Evolutionary conservation across 2,329 filamentous ascomycete species (phyloP).

Genomic region (Dendryphion nanum): DNA sequence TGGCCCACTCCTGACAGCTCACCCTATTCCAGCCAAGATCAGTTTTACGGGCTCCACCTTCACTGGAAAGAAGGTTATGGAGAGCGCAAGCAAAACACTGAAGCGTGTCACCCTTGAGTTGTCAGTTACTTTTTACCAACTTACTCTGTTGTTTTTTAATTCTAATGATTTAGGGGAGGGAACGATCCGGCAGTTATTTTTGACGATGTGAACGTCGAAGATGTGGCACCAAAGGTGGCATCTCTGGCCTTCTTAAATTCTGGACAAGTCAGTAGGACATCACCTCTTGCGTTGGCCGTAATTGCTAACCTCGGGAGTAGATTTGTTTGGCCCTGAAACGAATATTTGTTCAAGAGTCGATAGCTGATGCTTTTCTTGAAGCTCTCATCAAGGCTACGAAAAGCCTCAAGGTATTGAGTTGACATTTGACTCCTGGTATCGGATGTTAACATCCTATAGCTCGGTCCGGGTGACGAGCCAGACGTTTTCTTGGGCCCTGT

Average conservation of each 20-base stretch:
- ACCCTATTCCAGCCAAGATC: slow-evolving; percentile 62
- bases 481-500: slow-evolving; percentile 47
- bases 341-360: slow-evolving; percentile 59
- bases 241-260: slow-evolving; percentile 55
- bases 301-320: slow-evolving; percentile 44
- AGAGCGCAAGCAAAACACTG: slow-evolving; percentile 55
- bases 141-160: neutral
- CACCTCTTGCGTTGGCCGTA: neutral
- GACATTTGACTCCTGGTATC: too few species aligned
- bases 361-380: slow-evolving; percentile 57
- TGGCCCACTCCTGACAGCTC: slow-evolving; percentile 58
- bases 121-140: neutral
- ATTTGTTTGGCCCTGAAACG: slow-evolving; percentile 47
- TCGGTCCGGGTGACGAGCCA: slow-evolving; percentile 33
- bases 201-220: slow-evolving; percentile 47
- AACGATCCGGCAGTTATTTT: slow-evolving; percentile 59
- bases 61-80: slow-evolving; percentile 62
- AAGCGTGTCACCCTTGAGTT: slow-evolving; percentile 61
- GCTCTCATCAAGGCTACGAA: slow-evolving; percentile 46
- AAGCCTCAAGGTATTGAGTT: neutral
- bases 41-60: slow-evolving; percentile 62
- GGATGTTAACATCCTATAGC: slow-evolving; percentile 17
- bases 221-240: slow-evolving; percentile 21
- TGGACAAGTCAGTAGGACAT: neutral
- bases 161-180: slow-evolving; percentile 39